Conservation (phyloP, 2,329 filamentous ascomycete genomes). For the Botrytis cinerea region DNA sequence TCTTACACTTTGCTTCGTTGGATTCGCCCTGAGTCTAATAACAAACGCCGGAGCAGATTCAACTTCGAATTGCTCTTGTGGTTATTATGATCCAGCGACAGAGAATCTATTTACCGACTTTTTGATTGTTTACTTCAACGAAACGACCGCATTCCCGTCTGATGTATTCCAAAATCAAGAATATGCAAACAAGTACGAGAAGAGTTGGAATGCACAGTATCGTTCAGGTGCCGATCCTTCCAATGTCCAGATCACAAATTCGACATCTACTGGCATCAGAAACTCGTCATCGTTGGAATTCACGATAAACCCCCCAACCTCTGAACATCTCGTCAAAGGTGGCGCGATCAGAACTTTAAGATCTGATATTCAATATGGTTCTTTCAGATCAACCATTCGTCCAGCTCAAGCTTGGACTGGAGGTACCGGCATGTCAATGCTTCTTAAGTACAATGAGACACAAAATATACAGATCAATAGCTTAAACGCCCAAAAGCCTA, state of each 20-base stretch:
- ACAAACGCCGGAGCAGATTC: slow-evolving; percentile 15
- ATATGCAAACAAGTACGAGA: slow-evolving; percentile 49
- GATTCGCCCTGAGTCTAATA: background rate
- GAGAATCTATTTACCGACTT: slow-evolving; percentile 49
- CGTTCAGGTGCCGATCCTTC: slow-evolving; percentile 45
- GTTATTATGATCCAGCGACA: slow-evolving; percentile 47
- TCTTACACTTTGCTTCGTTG: background rate
- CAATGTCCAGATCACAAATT: slow-evolving; percentile 37
- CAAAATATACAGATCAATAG: slow-evolving; percentile 48
- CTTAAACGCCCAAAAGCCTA: slow-evolving; percentile 47
- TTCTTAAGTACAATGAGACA: slow-evolving; percentile 48
- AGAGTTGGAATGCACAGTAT: slow-evolving; percentile 49
- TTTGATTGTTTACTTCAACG: slow-evolving; percentile 54
- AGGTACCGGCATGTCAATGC: slow-evolving; percentile 50
- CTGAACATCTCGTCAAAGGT: slow-evolving; percentile 44
- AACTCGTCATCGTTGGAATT: slow-evolving; percentile 8
- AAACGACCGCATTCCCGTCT: slow-evolving; percentile 43
- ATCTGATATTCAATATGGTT: slow-evolving; percentile 51
- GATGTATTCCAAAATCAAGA: slow-evolving; percentile 44
- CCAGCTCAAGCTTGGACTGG: slow-evolving; percentile 42
- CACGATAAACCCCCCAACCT: slow-evolving; percentile 23
- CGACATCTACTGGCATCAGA: background rate
- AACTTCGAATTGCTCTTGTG: slow-evolving; percentile 46
- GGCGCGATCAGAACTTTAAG: slow-evolving; percentile 46
- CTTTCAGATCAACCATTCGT: slow-evolving; percentile 48